Evolutionary conservation across 2,329 filamentous ascomycete species (phyloP).

Genomic region (Zasmidium angulare): DNA sequence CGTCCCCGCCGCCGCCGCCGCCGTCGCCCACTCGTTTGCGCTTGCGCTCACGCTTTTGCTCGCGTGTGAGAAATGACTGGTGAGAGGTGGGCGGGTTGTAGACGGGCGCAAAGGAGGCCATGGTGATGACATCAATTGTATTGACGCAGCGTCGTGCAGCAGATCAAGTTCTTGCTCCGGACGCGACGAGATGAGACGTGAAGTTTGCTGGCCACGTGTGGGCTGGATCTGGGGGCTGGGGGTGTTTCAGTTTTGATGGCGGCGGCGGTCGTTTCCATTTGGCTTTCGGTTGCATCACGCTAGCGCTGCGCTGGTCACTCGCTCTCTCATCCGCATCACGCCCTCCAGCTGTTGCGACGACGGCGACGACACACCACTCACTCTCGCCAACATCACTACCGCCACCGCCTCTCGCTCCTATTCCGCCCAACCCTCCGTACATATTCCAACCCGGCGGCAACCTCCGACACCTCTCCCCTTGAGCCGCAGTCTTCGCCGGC

Average conservation of each 20-base stretch:
- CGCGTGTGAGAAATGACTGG: slow-evolving; percentile 26
- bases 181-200: not conserved
- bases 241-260: no score
- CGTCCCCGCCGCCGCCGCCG: slow-evolving; percentile 12
- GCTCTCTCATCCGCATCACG: no score
- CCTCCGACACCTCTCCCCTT: not conserved
- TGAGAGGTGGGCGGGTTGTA: slow-evolving; percentile 26
- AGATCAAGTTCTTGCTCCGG: no score
- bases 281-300: no score
- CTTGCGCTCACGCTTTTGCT: slow-evolving; percentile 28
- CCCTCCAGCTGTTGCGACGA: no score
- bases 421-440: not conserved
- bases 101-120: slow-evolving; percentile 32
- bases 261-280: no score
- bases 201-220: not conserved
- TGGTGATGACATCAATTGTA: slow-evolving; percentile 4
- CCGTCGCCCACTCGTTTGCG: slow-evolving; percentile 25
- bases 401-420: not conserved
- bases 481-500: not conserved
- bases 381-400: not conserved
- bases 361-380: not conserved
- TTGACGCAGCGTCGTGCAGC: not conserved
- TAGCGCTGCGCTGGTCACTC: no score
- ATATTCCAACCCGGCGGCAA: not conserved
- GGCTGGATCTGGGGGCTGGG: not conserved